A percentile compares a stretch with the other conserved stretches of the same genome.
Conservation (phyloP, 1,139 yeast genomes). For the Diutina rugosa region DNA sequence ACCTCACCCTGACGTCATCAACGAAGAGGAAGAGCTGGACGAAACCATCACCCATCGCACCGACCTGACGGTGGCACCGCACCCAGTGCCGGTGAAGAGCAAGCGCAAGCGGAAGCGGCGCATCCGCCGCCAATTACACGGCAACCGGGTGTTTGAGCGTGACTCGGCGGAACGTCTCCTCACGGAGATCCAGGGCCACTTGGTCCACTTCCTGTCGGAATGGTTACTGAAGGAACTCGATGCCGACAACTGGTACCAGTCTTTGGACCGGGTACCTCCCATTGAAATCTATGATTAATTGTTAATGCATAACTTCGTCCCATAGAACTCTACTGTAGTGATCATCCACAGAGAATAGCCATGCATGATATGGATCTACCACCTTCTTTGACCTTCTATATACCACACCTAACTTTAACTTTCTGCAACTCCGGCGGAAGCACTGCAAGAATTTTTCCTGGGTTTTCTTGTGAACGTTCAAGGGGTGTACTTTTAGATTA, state of each 20-base stretch:
- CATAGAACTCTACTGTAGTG: too few species aligned
- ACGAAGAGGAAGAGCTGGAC: slow-evolving; percentile 5
- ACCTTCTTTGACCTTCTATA: too few species aligned
- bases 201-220: slow-evolving; percentile 81
- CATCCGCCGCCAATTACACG: slow-evolving; percentile 13
- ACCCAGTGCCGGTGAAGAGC: background rate
- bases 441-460: too few species aligned
- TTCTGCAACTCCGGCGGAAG: too few species aligned
- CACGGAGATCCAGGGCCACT: slow-evolving; percentile 71
- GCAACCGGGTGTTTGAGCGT: slow-evolving; percentile 53
- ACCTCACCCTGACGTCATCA: background rate
- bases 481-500: too few species aligned
- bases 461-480: too few species aligned
- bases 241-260: slow-evolving; percentile 89
- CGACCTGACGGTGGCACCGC: background rate
- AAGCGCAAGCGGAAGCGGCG: background rate
- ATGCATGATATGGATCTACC: too few species aligned
- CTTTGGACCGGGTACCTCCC: slow-evolving; percentile 89
- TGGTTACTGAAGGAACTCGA: slow-evolving; percentile 86
- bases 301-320: background rate
- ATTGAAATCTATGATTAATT: slow-evolving; percentile 76
- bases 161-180: slow-evolving; percentile 67
- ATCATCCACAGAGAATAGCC: too few species aligned
- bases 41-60: slow-evolving; percentile 3
- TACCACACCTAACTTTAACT: too few species aligned